Percentiles rank a stretch among this genome's conserved stretches.
Conservation (phyloP, 2,329 filamentous ascomycete species). For the Tolypocladium capitatum region DNA sequence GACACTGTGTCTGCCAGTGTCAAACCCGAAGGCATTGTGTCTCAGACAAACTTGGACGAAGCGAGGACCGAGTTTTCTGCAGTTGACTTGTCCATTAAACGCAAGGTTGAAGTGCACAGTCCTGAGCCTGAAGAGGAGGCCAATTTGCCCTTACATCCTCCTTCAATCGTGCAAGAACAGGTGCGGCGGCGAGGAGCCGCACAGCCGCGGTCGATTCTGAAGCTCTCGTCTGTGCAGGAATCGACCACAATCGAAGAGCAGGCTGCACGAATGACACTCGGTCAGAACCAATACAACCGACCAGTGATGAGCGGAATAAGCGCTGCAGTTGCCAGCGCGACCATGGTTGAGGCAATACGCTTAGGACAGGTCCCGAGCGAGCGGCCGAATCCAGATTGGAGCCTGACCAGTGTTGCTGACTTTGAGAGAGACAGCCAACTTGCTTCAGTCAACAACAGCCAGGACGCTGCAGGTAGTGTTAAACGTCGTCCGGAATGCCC, state of each 20-base stretch:
- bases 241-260: background rate
- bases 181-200: slow-evolving; percentile 16
- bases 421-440: slow-evolving; percentile 9
- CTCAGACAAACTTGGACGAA: background rate
- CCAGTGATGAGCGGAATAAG: slow-evolving; percentile 6
- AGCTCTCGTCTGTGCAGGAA: slow-evolving; percentile 8
- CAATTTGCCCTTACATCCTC: slow-evolving; percentile 11
- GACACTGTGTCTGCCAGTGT: background rate
- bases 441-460: background rate
- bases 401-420: slow-evolving; percentile 13
- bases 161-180: slow-evolving; percentile 24
- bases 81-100: slow-evolving; percentile 4
- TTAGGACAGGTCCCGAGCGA: slow-evolving; percentile 9
- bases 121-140: slow-evolving; percentile 10
- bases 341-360: slow-evolving; percentile 16
- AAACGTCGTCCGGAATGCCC: background rate
- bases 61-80: background rate
- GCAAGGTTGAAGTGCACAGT: slow-evolving; percentile 20
- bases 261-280: slow-evolving; percentile 2
- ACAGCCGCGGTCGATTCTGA: slow-evolving; percentile 22
- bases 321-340: slow-evolving; percentile 1
- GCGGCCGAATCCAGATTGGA: slow-evolving; percentile 3
- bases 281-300: slow-evolving; percentile 12
- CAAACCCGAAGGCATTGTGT: background rate
- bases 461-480: background rate